These are phyloP conservation scores for Pythium periplocum DNA, from an alignment of 352 stramenopile species.

Conservation along the genomic window DNA sequence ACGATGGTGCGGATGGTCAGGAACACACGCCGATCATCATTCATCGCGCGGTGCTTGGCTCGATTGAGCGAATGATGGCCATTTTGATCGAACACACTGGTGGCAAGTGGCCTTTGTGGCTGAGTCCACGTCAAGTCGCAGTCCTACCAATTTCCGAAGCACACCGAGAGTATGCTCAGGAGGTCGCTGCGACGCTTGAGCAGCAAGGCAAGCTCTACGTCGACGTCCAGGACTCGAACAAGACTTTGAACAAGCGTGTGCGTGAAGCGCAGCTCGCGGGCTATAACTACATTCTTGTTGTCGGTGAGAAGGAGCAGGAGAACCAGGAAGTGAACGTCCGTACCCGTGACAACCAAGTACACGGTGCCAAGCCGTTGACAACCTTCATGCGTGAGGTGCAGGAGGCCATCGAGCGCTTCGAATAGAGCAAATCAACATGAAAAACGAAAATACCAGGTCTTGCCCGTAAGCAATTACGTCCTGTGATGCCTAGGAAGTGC, in stretches of 20 bases:
- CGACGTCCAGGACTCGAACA: conserved; percentile 68
- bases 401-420: conserved; percentile 47
- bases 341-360: conserved; percentile 78
- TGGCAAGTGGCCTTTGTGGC: conserved; percentile 96
- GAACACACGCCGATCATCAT: conserved; percentile 96
- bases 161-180: conserved; percentile 52
- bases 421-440: conserved; percentile 24
- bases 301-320: conserved; percentile 66
- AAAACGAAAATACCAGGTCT: not conserved
- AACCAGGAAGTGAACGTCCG: conserved; percentile 61
- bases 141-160: conserved; percentile 66
- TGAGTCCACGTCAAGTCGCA: conserved; percentile 79
- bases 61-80: conserved; percentile 97
- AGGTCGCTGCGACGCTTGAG: conserved; percentile 42
- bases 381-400: conserved; percentile 56
- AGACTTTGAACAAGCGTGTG: conserved; percentile 84
- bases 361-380: conserved; percentile 50
- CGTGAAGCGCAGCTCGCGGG: conserved; percentile 72
- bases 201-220: conserved; percentile 44
- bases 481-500: not conserved
- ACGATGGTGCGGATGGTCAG: conserved; percentile 84
- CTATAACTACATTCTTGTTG: conserved; percentile 86
- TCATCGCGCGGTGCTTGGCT: conserved; percentile 95
- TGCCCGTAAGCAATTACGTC: not conserved
- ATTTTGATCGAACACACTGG: conserved; percentile 96